Evolutionary conservation across 1,284 basidiomycete genomes (phyloP).

Genomic region (Phellopilus nigrolimitatus): DNA sequence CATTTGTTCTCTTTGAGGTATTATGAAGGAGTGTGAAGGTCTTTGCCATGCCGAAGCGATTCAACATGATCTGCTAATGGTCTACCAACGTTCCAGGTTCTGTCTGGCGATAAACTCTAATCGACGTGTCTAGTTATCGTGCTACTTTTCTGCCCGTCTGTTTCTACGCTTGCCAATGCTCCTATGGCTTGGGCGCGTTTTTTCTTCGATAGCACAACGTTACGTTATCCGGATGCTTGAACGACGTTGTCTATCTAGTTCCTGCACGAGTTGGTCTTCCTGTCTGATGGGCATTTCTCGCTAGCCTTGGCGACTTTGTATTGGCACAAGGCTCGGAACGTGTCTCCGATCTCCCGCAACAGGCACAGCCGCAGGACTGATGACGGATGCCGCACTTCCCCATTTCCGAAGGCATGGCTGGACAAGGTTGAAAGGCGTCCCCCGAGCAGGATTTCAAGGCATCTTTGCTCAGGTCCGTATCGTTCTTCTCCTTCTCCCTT

Average conservation of each 20-base stretch:
- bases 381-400: not conserved
- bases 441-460: conserved; percentile 4
- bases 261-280: not conserved
- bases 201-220: not conserved
- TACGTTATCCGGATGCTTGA: not conserved
- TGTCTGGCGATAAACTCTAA: too few relatives aligned
- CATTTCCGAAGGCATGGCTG: not conserved
- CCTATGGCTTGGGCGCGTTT: too few relatives aligned
- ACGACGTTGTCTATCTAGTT: not conserved
- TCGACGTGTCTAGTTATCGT: too few relatives aligned
- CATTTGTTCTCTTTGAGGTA: too few relatives aligned
- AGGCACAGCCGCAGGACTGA: not conserved
- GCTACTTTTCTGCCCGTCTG: too few relatives aligned
- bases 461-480: conserved; percentile 9
- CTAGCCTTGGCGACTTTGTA: conserved; percentile 15
- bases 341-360: conserved; percentile 2
- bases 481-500: not conserved
- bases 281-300: not conserved
- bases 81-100: too few relatives aligned
- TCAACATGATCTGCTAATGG: too few relatives aligned
- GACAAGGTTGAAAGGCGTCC: conserved; percentile 1
- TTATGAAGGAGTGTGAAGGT: too few relatives aligned
- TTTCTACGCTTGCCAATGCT: too few relatives aligned
- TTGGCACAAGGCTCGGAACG: conserved; percentile 3
- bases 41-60: too few relatives aligned